Percentiles rank a stretch among this genome's conserved stretches.
Conservation (phyloP, 2,329 filamentous ascomycete genomes). For the Penicillium sp. region DNA sequence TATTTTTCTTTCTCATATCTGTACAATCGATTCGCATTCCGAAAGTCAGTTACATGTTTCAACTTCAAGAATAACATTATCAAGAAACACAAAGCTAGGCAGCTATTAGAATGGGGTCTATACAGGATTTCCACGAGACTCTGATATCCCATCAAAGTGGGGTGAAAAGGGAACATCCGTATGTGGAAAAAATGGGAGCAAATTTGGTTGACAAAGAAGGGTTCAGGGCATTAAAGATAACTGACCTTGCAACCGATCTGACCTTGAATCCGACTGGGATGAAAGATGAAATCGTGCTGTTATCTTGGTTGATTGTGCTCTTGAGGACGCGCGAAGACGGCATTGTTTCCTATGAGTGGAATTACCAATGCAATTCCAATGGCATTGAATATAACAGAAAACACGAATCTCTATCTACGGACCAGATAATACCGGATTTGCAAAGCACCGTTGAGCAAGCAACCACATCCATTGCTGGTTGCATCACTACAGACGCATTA, state of each 20-base stretch:
- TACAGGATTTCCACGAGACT: not conserved
- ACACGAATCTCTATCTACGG: not conserved
- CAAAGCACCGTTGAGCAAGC: not conserved
- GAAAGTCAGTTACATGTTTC: not conserved
- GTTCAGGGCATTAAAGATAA: not conserved
- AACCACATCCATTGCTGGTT: not conserved
- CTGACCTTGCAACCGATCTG: slow-evolving; percentile 24
- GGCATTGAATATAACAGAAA: slow-evolving; percentile 17
- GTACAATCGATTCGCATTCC: not conserved
- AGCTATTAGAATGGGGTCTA: slow-evolving; percentile 3
- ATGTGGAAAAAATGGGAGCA: not conserved
- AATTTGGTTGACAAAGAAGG: not conserved
- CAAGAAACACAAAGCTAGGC: not conserved
- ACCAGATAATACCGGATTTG: not conserved
- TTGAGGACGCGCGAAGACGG: slow-evolving; percentile 40
- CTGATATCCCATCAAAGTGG: not conserved
- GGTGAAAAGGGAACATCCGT: not conserved
- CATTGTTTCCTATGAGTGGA: slow-evolving; percentile 39
- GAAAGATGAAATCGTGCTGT: slow-evolving; percentile 40
- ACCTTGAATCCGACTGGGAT: slow-evolving; percentile 28
- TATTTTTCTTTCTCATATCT: not conserved
- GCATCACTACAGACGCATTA: not conserved
- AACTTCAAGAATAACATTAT: not conserved
- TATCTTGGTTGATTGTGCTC: slow-evolving; percentile 46
- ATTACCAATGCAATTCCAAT: slow-evolving; percentile 22